These are phyloP conservation scores for Rhynchospora breviuscula DNA, from an alignment of 176 grass and related monocot species.

Conservation along the genomic window DNA sequence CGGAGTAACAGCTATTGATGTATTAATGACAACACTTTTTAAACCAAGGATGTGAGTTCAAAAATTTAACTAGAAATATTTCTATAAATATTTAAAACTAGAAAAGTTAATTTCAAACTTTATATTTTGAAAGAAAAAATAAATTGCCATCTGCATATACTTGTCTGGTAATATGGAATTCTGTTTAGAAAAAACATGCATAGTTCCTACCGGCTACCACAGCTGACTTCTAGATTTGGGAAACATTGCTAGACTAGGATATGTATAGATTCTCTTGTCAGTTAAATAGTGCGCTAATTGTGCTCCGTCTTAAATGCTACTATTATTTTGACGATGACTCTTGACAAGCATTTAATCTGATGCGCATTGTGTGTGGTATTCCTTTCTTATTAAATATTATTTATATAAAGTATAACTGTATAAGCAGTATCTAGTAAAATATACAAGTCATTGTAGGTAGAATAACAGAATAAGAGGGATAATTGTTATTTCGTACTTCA, in stretches of 20 bases:
- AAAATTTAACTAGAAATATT: too few relatives aligned
- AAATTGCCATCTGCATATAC: too few relatives aligned
- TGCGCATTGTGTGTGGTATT: neutral
- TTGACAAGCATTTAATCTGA: neutral
- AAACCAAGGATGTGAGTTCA: too few relatives aligned
- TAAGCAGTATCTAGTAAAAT: neutral
- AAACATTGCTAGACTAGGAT: neutral
- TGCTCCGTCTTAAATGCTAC: neutral
- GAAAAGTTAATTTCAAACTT: too few relatives aligned
- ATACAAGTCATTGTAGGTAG: neutral
- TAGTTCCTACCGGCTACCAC: neutral
- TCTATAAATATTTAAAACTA: too few relatives aligned
- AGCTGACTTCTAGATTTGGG: neutral
- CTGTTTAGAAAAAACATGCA: too few relatives aligned
- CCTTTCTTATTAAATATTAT: neutral
- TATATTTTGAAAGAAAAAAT: too few relatives aligned
- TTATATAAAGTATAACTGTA: neutral
- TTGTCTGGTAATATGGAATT: too few relatives aligned
- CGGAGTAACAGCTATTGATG: too few relatives aligned
- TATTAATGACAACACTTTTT: too few relatives aligned
- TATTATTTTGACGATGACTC: neutral
- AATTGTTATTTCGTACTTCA: too few relatives aligned
- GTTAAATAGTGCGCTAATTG: constrained; percentile 4
- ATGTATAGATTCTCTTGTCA: neutral
- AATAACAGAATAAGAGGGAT: neutral